Conservation (phyloP, 306 rosid species). For the Cucurbita ficifolia region DNA sequence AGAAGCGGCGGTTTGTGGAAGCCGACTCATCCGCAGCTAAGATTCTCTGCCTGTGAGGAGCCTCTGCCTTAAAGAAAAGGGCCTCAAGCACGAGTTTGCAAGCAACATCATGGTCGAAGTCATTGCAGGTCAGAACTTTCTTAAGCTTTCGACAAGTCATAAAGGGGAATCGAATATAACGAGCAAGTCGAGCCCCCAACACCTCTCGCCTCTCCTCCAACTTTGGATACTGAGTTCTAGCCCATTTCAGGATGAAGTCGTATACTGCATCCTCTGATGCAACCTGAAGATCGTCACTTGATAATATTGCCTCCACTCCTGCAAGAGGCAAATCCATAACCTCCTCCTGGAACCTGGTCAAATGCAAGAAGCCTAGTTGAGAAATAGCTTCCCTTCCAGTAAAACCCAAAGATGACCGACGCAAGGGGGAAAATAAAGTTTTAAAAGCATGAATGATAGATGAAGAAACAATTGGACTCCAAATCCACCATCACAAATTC, state of each 20-base stretch:
- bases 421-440: not conserved
- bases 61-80: constrained; percentile 84
- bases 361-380: not conserved
- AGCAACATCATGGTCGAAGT: constrained; percentile 75
- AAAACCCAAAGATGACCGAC: not conserved
- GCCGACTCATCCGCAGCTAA: constrained; percentile 66
- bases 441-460: not conserved
- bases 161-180: constrained; percentile 73
- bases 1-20: constrained; percentile 47
- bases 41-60: constrained; percentile 78
- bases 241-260: constrained; percentile 89
- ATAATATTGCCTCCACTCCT: constrained; percentile 78
- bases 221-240: constrained; percentile 47
- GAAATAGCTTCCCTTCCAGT: not conserved
- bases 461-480: not conserved
- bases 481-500: not conserved
- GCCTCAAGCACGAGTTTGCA: constrained; percentile 85
- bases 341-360: constrained; percentile 75
- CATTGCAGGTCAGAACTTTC: constrained; percentile 76
- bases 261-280: constrained; percentile 96
- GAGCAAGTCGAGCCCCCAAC: constrained; percentile 57
- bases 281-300: constrained; percentile 88
- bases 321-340: constrained; percentile 78
- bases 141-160: constrained; percentile 85
- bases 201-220: constrained; percentile 75